Evolutionary conservation across 2,329 filamentous ascomycete genomes (phyloP).

Genomic region (Penicillium sp.): DNA sequence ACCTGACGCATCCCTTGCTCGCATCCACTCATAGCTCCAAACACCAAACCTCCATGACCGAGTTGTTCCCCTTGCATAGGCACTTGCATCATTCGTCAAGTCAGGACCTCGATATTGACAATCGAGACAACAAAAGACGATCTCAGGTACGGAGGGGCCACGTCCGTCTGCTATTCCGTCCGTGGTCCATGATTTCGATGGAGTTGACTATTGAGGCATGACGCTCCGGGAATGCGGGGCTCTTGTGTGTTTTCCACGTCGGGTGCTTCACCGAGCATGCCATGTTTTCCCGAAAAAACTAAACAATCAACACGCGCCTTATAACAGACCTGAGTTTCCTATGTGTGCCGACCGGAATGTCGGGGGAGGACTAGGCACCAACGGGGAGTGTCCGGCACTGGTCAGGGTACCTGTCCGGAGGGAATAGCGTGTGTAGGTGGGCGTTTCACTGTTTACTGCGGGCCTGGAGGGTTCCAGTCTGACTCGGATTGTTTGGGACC

Average conservation of each 20-base stretch:
- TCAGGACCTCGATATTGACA: neutral
- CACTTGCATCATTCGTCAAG: constrained; percentile 21
- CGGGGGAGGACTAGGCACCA: neutral
- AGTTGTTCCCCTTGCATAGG: constrained; percentile 22
- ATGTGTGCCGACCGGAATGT: neutral
- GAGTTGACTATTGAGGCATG: constrained; percentile 14
- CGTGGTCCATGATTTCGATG: neutral
- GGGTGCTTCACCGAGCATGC: constrained; percentile 16
- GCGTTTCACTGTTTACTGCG: neutral
- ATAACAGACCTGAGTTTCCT: constrained; percentile 1
- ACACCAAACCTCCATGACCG: constrained; percentile 5
- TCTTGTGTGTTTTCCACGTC: constrained; percentile 15
- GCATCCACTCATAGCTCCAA: constrained; percentile 20
- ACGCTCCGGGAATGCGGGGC: constrained; percentile 29
- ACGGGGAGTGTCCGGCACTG: neutral
- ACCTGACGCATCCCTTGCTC: constrained; percentile 33
- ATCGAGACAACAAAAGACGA: neutral
- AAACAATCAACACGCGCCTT: constrained; percentile 3
- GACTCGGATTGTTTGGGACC: constrained; percentile 11
- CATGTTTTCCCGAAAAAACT: constrained; percentile 8
- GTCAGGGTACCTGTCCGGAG: neutral
- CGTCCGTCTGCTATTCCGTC: neutral
- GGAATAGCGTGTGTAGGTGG: neutral
- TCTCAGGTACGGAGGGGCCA: neutral
- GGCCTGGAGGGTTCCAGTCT: neutral